Evolutionary conservation across 768 basidiomycete species (phyloP).

Genomic region (Boletellus ananas): DNA sequence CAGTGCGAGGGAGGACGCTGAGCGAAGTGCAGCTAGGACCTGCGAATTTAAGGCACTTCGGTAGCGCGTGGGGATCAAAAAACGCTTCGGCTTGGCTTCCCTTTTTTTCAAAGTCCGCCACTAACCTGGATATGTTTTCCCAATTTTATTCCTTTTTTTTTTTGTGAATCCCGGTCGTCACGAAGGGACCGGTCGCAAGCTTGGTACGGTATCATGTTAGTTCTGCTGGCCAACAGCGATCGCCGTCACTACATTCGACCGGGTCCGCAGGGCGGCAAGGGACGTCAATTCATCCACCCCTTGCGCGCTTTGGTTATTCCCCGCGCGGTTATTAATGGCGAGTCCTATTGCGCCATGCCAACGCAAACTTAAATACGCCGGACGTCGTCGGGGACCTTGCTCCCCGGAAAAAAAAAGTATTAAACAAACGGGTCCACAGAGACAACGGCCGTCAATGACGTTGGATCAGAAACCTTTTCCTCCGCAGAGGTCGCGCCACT

Average conservation of each 20-base stretch:
- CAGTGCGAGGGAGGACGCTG: slow-evolving; percentile 32
- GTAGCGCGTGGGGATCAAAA: slow-evolving; percentile 38
- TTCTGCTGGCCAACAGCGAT: slow-evolving; percentile 3
- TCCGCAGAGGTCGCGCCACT: slow-evolving; percentile 10
- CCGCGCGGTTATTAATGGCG: slow-evolving; percentile 4
- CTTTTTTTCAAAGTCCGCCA: slow-evolving; percentile 36
- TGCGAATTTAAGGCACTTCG: slow-evolving; percentile 41
- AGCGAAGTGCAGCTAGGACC: slow-evolving; percentile 29
- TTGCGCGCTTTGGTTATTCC: slow-evolving; percentile 20
- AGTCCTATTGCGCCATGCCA: slow-evolving; percentile 4
- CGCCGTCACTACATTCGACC: slow-evolving; percentile 3
- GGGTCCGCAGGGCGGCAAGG: slow-evolving; percentile 20
- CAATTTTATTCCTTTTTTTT: slow-evolving; percentile 8
- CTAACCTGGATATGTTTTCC: slow-evolving; percentile 14
- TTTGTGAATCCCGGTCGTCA: slow-evolving; percentile 27
- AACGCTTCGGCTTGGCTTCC: slow-evolving; percentile 29
- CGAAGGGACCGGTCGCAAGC: not conserved
- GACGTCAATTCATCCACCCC: slow-evolving; percentile 23
- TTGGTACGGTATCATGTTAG: no score
- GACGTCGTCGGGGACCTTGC: slow-evolving; percentile 8
- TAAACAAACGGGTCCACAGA: slow-evolving; percentile 20
- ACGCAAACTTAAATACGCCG: slow-evolving; percentile 9
- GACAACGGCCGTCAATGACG: slow-evolving; percentile 19
- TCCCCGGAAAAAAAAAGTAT: slow-evolving; percentile 1
- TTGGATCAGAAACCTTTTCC: slow-evolving; percentile 20